phyloP scores from a whole-genome alignment of 805 yeast species.

The Ogataea haglerorum region DNA sequence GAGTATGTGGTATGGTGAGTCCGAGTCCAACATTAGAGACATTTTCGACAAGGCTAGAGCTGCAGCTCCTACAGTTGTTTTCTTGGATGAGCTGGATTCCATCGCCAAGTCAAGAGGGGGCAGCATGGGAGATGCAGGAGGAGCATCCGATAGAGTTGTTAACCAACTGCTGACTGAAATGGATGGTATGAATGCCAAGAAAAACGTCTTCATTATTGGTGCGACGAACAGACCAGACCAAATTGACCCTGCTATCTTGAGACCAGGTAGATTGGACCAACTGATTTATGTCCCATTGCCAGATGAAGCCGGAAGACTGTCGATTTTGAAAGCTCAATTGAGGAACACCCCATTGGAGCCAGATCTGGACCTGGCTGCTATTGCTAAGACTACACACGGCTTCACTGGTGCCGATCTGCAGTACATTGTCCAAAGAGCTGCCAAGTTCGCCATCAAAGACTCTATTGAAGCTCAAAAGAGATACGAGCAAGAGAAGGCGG shows the following conservation, averaged over 20 bases:
- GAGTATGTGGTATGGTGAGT: conserved; percentile 99
- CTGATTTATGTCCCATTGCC: conserved; percentile 98
- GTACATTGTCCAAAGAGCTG: conserved; percentile 97
- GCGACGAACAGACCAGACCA: conserved; percentile 99
- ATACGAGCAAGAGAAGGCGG: conserved; percentile 50
- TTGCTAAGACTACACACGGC: conserved; percentile 93
- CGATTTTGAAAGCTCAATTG: conserved; percentile 91
- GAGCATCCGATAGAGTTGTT: conserved; percentile 94
- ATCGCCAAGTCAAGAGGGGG: conserved; percentile 98
- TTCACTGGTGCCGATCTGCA: conserved; percentile 99
- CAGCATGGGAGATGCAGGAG: conserved; percentile 88
- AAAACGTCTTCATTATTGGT: conserved; percentile 97
- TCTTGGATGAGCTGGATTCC: conserved; percentile 96
- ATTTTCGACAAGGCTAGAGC: conserved; percentile 98
- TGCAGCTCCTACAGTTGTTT: conserved; percentile 98
- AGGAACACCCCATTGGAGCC: conserved; percentile 99
- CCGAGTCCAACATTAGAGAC: conserved; percentile 95
- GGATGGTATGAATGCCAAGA: conserved; percentile 99
- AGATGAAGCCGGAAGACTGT: conserved; percentile 89
- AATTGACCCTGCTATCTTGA: conserved; percentile 95
- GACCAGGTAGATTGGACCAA: conserved; percentile 99
- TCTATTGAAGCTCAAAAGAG: conserved; percentile 79
- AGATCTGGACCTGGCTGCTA: conserved; percentile 81
- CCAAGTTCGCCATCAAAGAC: conserved; percentile 97
- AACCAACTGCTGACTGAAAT: conserved; percentile 94